phyloP scores from a whole-genome alignment of 179 eudicot species.

The Spergularia azorica region DNA sequence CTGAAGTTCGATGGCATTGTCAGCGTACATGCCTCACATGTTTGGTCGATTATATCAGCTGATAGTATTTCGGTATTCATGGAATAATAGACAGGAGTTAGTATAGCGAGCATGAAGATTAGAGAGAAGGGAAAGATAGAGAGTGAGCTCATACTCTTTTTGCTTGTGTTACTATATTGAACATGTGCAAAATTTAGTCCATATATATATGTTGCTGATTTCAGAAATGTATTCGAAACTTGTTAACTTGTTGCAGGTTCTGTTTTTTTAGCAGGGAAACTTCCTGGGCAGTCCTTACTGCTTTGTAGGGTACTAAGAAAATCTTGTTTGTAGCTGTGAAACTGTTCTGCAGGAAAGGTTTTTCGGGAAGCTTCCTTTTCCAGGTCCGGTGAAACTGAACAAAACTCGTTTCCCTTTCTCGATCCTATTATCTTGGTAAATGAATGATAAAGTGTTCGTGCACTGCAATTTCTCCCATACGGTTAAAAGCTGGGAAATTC shows the following conservation, averaged over 20 bases:
- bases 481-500: too few relatives aligned
- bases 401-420: background rate
- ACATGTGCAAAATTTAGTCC: background rate
- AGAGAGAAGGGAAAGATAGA: background rate
- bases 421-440: too few relatives aligned
- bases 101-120: constrained; percentile 17
- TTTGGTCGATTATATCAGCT: constrained; percentile 32
- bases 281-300: background rate
- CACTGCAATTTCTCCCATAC: too few relatives aligned
- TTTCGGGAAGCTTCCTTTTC: background rate
- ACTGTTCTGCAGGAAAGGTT: background rate
- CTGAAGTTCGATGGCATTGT: constrained; percentile 15
- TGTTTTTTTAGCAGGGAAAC: background rate
- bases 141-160: constrained; percentile 5
- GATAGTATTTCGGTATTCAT: background rate
- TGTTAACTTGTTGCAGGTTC: background rate
- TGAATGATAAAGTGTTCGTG: too few relatives aligned
- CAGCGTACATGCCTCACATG: constrained; percentile 37
- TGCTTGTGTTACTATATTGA: background rate
- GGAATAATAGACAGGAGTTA: constrained; percentile 9
- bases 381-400: background rate
- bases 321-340: background rate
- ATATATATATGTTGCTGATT: background rate
- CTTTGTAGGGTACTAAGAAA: background rate
- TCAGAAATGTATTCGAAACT: too few relatives aligned